Evolutionary conservation across 768 basidiomycete genomes (phyloP), one percentile per base, ranked within the genome.

Genomic region (Pleurotus sapidus): DNA sequence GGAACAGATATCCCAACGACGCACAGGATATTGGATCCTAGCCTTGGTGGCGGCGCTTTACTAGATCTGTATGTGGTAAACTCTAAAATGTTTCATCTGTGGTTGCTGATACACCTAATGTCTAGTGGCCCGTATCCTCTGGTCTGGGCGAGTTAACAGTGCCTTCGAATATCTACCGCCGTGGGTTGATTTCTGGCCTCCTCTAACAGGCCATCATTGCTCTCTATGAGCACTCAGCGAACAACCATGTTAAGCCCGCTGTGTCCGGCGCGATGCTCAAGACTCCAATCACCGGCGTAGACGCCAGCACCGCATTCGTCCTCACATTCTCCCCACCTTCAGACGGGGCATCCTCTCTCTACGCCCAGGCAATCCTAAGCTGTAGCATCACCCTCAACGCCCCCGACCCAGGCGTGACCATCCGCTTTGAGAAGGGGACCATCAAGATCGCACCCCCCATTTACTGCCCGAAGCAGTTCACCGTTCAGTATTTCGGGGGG

Each of bases 141-240:
- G 61, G 77, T 91, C 64, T 92, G 90, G 90, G 88, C 84, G 67
- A 45, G 79, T 67, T 9, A 15, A 4, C 38, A 40, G 42, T 3
- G 55, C 45, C 24, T 47, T 25, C 60, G 23, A 53, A 34, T 3
- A 34, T 34, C 11, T 34, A 34, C 2, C 30, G 30, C 11, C 3
- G 30, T 11, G 9, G 30, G 3, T 2, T 34, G 8, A 34, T 34
- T 11, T 34, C 0, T 34, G 30, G 30, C 11, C 30, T 8, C 11
- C 30, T 17, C 49, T 20, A 40, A 46, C 39, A 91, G 91, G 84
- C 90, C 17, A 86, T 93, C 65, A 75, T 93, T 54, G 78, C 83
- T 0, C 75, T 95, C 17, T 93, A 89, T 67, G 92, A 94, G 64
- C 79, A 92, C 69, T 86, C 89, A 9, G 74, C 74, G n/a, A 94